Conservation (phyloP, 352 stramenopile genomes). For the Thraustotheca clavata region DNA sequence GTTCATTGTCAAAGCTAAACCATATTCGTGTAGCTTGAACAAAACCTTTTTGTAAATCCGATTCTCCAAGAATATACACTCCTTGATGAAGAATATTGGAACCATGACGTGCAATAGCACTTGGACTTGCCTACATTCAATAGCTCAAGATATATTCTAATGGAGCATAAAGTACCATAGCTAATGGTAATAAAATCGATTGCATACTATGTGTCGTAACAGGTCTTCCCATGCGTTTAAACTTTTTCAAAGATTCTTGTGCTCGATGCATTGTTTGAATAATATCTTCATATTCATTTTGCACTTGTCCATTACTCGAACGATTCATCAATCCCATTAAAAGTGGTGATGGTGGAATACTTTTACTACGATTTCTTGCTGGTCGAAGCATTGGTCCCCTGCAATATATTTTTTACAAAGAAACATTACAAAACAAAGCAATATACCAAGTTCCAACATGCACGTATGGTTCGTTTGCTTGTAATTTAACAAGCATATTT, state of each 20-base stretch:
- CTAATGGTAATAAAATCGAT: conserved; percentile 46
- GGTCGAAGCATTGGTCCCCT: conserved; percentile 3
- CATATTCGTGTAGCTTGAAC: conserved; percentile 61
- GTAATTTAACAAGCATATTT: too few species aligned
- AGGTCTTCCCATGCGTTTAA: conserved; percentile 39
- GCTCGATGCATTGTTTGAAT: conserved; percentile 53
- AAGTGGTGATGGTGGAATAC: conserved; percentile 25
- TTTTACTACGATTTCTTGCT: conserved; percentile 22
- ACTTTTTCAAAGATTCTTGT: conserved; percentile 55
- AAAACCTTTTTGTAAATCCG: conserved; percentile 44
- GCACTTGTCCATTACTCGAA: neutral
- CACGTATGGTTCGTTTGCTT: conserved; percentile 68
- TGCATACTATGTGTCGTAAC: conserved; percentile 67
- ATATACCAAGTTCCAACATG: conserved; percentile 58
- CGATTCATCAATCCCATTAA: neutral
- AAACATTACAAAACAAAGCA: conserved; percentile 28
- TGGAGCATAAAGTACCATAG: conserved; percentile 23
- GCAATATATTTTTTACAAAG: conserved; percentile 38
- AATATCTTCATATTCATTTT: conserved; percentile 53
- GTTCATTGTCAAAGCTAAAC: conserved; percentile 76
- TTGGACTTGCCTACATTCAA: conserved; percentile 31
- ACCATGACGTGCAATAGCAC: conserved; percentile 52
- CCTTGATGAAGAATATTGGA: conserved; percentile 49
- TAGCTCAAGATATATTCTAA: neutral
- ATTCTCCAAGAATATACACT: conserved; percentile 44